A percentile compares a stretch with the other conserved stretches of the same genome.
Evolutionary conservation across 305 asterid genomes (phyloP).

Genomic region (Fraxinus paxiana): DNA sequence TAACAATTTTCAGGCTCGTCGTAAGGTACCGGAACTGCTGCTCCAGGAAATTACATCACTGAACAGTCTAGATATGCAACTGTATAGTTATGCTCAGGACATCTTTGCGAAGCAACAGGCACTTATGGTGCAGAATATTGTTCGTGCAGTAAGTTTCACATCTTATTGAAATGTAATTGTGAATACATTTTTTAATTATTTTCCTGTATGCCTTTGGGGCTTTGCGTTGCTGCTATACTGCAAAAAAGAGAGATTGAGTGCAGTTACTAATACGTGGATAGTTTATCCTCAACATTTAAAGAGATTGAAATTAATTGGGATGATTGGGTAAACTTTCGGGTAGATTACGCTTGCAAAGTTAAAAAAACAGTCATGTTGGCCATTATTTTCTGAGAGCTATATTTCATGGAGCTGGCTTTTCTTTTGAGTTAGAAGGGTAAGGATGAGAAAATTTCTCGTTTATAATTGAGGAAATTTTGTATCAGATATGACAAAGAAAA

Average conservation of each 20-base stretch:
- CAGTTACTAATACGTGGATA: neutral
- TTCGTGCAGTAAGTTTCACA: constrained; percentile 46
- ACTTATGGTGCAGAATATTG: constrained; percentile 34
- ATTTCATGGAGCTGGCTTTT: neutral
- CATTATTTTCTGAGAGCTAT: neutral
- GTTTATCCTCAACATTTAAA: neutral
- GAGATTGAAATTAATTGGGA: neutral
- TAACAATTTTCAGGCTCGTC: constrained; percentile 56
- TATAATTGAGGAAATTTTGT: neutral
- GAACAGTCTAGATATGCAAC: constrained; percentile 69
- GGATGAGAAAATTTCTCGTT: neutral
- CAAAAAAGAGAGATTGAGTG: neutral
- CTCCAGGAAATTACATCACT: constrained; percentile 64
- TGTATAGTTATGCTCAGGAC: constrained; percentile 63
- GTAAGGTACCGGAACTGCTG: constrained; percentile 46
- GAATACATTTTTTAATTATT: neutral
- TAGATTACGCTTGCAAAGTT: neutral
- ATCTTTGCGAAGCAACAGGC: constrained; percentile 61
- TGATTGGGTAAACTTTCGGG: neutral
- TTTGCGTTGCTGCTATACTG: neutral
- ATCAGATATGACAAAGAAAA: neutral
- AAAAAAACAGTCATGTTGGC: neutral
- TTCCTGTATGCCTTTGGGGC: neutral
- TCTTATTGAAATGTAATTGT: neutral
- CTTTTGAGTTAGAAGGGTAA: neutral